Conservation (phyloP, 2,329 filamentous ascomycete genomes). For the Claviceps arundinis region DNA sequence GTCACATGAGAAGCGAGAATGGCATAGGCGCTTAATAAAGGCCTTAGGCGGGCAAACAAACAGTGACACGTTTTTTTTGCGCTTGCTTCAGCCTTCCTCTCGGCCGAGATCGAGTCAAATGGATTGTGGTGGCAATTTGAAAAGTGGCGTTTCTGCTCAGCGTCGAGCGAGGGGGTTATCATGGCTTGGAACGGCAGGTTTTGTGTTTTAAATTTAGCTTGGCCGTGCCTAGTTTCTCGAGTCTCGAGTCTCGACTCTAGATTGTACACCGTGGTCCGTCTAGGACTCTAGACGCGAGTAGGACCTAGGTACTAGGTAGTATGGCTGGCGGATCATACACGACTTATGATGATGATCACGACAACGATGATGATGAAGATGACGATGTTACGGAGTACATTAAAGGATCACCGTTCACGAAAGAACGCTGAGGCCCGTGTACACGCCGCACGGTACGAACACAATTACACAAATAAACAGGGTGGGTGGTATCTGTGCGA, state of each 20-base stretch:
- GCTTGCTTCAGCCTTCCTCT: not conserved
- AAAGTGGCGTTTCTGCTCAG: not conserved
- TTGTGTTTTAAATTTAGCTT: not conserved
- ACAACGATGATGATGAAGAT: not conserved
- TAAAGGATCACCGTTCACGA: not conserved
- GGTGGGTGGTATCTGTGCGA: no score
- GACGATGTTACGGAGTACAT: not conserved
- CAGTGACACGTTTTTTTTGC: not conserved
- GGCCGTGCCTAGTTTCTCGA: not conserved
- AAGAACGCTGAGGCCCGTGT: no score
- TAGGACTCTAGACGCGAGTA: no score
- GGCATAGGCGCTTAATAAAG: not conserved
- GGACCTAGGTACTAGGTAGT: no score
- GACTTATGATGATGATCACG: not conserved
- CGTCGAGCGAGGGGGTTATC: not conserved
- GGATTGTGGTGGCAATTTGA: not conserved
- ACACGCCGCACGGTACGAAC: no score
- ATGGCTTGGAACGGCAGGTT: not conserved
- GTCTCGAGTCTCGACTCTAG: no score
- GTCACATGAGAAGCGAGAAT: not conserved
- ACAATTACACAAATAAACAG: no score
- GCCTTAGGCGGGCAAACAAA: no score
- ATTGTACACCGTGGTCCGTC: no score
- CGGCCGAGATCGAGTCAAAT: not conserved
- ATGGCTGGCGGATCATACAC: no score